Evolutionary conservation across 495 filamentous ascomycete species (phyloP).

Genomic region (Aspergillus sparsus): DNA sequence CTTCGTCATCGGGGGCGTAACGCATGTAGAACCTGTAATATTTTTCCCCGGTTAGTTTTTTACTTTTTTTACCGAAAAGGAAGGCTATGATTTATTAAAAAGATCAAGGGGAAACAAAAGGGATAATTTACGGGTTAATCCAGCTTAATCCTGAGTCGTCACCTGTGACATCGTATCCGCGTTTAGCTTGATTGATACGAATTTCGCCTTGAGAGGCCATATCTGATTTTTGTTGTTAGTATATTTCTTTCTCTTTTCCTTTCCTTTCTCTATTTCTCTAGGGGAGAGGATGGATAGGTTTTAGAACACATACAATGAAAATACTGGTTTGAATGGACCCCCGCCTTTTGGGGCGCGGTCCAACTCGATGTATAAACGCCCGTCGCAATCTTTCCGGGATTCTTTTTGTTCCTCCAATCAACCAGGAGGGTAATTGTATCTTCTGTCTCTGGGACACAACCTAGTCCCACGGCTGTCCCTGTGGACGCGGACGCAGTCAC

Average conservation of each 20-base stretch:
- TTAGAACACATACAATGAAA: conserved; percentile 66
- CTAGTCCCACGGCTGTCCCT: conserved; percentile 70
- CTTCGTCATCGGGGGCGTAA: conserved; percentile 92
- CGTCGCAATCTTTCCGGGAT: conserved; percentile 68
- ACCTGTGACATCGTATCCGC: conserved; percentile 90
- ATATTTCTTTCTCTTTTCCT: background rate
- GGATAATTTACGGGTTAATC: conserved; percentile 67
- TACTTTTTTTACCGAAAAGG: too few species aligned
- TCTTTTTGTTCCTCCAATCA: conserved; percentile 75
- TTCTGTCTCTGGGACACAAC: conserved; percentile 78
- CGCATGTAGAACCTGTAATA: conserved; percentile 79
- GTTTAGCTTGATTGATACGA: conserved; percentile 88
- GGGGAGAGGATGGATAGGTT: too few species aligned
- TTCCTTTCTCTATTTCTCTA: too few species aligned
- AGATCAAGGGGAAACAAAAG: conserved; percentile 3
- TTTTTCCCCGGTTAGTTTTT: background rate
- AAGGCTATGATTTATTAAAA: too few species aligned
- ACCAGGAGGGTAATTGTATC: conserved; percentile 91
- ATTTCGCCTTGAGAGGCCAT: conserved; percentile 83
- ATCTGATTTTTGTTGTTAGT: conserved; percentile 41
- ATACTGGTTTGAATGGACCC: conserved; percentile 93
- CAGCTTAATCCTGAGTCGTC: conserved; percentile 72
- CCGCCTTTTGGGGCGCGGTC: conserved; percentile 89
- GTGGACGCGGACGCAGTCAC: conserved; percentile 76
- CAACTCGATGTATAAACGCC: conserved; percentile 94